Conservation (phyloP, 2,329 filamentous ascomycete genomes). For the Ascocoryne sarcoides region DNA sequence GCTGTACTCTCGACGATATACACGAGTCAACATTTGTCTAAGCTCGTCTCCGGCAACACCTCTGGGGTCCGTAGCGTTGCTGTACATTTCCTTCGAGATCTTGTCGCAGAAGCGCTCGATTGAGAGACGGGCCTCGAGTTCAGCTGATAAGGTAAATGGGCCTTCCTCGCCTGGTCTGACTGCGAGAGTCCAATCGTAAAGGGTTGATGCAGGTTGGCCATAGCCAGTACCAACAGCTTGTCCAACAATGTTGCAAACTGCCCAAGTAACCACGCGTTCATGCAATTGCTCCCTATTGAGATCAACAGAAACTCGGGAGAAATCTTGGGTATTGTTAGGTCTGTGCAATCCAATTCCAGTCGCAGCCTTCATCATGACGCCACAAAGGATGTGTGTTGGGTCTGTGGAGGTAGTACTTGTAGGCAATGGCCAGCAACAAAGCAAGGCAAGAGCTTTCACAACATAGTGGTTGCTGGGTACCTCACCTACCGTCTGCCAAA, state of each 20-base stretch:
- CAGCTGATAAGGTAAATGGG: slow-evolving; percentile 48
- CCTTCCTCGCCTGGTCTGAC: slow-evolving; percentile 51
- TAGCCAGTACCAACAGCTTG: slow-evolving; percentile 78
- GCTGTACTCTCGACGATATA: slow-evolving; percentile 55
- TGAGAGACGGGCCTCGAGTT: slow-evolving; percentile 59
- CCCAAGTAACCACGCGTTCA: slow-evolving; percentile 74
- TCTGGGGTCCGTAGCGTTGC: slow-evolving; percentile 63
- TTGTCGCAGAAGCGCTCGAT: slow-evolving; percentile 71
- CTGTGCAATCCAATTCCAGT: slow-evolving; percentile 76
- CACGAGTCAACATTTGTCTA: slow-evolving; percentile 55
- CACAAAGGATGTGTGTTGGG: slow-evolving; percentile 68
- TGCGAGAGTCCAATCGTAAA: slow-evolving; percentile 67
- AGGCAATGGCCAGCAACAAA: slow-evolving; percentile 76
- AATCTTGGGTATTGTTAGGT: slow-evolving; percentile 75
- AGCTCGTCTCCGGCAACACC: slow-evolving; percentile 61
- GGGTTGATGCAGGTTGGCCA: slow-evolving; percentile 69
- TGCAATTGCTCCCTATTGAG: slow-evolving; percentile 71
- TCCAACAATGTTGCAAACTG: slow-evolving; percentile 75
- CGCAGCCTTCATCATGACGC: slow-evolving; percentile 80
- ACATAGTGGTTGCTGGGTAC: slow-evolving; percentile 73
- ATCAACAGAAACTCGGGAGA: slow-evolving; percentile 65
- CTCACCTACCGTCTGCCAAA: slow-evolving; percentile 70
- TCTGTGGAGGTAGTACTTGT: slow-evolving; percentile 75
- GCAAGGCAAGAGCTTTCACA: slow-evolving; percentile 69
- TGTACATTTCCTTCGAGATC: slow-evolving; percentile 71